Evolutionary conservation across 306 rosid species (phyloP).

Genomic region (Cicer pinnatifidum): DNA sequence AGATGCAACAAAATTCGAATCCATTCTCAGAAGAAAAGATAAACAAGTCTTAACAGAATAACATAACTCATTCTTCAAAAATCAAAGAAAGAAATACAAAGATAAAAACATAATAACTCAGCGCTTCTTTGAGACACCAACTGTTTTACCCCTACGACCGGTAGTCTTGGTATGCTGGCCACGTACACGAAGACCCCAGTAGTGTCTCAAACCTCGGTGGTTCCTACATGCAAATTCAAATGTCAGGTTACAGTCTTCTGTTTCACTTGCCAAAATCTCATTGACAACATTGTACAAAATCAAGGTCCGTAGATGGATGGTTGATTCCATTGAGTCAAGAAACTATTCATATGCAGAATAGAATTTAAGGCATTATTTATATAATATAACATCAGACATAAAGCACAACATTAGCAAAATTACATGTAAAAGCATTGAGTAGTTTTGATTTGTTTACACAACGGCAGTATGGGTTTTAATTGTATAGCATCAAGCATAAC

Average conservation of each 20-base stretch:
- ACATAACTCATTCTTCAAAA: slow-evolving; percentile 29
- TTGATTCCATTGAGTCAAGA: not conserved
- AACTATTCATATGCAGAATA: not conserved
- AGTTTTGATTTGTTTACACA: not conserved
- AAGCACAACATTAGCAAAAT: not conserved
- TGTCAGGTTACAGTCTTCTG: slow-evolving; percentile 1
- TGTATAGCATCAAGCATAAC: not conserved
- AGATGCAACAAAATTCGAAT: slow-evolving; percentile 11
- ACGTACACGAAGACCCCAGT: slow-evolving; percentile 67
- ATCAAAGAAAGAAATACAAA: slow-evolving; percentile 24
- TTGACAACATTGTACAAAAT: not conserved
- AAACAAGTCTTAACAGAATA: slow-evolving; percentile 5
- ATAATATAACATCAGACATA: not conserved
- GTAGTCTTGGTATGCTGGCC: slow-evolving; percentile 94
- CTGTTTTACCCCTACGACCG: slow-evolving; percentile 85
- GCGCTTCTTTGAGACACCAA: slow-evolving; percentile 92
- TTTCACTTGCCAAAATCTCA: slow-evolving; percentile 6
- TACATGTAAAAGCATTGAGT: not conserved
- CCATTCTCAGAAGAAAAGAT: slow-evolving; percentile 32
- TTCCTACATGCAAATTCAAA: slow-evolving; percentile 39
- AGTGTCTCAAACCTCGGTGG: slow-evolving; percentile 53
- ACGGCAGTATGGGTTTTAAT: too few species aligned
- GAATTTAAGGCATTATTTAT: not conserved
- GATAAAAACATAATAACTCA: slow-evolving; percentile 45
- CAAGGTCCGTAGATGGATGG: too few species aligned